Evolutionary conservation across 805 yeast genomes (phyloP).

Genomic region (Zygosaccharomyces siamensis): DNA sequence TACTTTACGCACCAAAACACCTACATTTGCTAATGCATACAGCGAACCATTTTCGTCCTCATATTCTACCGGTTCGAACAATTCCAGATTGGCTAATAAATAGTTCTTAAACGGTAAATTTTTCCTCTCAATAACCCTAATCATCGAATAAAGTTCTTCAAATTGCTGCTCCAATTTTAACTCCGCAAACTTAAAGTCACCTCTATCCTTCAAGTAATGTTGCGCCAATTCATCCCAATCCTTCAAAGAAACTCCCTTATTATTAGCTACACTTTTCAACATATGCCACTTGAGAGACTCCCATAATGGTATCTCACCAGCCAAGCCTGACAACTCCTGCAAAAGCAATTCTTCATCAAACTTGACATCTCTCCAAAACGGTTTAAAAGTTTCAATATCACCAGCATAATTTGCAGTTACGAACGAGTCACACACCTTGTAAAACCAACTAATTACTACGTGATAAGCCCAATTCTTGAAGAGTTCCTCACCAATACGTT

Average conservation of each 20-base stretch:
- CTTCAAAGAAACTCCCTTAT: conserved; percentile 20
- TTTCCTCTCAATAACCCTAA: conserved; percentile 31
- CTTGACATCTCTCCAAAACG: conserved; percentile 28
- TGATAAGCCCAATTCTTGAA: conserved; percentile 30
- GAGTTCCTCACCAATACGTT: conserved; percentile 12
- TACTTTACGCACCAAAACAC: conserved; percentile 22
- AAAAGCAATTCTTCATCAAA: conserved; percentile 31
- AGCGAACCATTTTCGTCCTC: conserved; percentile 19
- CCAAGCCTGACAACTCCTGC: conserved; percentile 16
- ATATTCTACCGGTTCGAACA: conserved; percentile 21
- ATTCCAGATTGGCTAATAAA: conserved; percentile 24
- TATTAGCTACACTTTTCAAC: conserved; percentile 24
- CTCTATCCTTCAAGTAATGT: conserved; percentile 16
- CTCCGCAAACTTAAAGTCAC: conserved; percentile 9
- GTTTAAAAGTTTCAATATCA: conserved; percentile 16
- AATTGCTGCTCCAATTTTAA: conserved; percentile 25
- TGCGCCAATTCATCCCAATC: conserved; percentile 29
- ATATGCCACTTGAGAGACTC: conserved; percentile 18
- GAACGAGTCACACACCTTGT: conserved; percentile 31
- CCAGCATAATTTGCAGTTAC: conserved; percentile 15
- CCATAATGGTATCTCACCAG: conserved; percentile 13
- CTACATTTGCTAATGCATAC: conserved; percentile 26
- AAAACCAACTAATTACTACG: conserved; percentile 33
- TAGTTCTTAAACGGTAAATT: conserved; percentile 30
- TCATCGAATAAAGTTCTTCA: conserved; percentile 22